These are phyloP conservation scores for Phytophthora nicotianae DNA, from an alignment of 352 stramenopile species.

Conservation along the genomic window DNA sequence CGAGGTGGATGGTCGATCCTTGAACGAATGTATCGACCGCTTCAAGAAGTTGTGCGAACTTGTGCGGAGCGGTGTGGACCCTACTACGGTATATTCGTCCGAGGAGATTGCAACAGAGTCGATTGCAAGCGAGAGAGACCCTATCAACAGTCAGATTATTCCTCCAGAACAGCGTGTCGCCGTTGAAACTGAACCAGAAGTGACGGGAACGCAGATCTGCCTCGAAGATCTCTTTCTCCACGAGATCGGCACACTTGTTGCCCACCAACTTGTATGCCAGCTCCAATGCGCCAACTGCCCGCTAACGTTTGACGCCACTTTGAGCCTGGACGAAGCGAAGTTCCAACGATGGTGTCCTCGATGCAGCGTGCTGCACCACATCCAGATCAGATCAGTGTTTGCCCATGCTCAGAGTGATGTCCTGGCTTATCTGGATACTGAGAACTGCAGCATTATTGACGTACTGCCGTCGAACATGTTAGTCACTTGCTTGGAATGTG, in stretches of 20 bases:
- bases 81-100: background rate
- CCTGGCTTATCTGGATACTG: constrained; percentile 64
- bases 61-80: constrained; percentile 34
- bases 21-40: constrained; percentile 81
- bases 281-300: constrained; percentile 71
- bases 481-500: constrained; percentile 63
- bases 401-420: constrained; percentile 64
- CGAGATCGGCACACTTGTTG: constrained; percentile 65
- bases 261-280: constrained; percentile 58
- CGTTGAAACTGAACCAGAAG: constrained; percentile 58
- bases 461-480: constrained; percentile 66
- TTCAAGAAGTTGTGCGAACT: constrained; percentile 64
- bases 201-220: constrained; percentile 47
- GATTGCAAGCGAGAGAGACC: background rate
- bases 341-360: constrained; percentile 76
- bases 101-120: constrained; percentile 4
- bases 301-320: constrained; percentile 55
- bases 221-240: constrained; percentile 76
- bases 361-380: constrained; percentile 64
- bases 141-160: constrained; percentile 49
- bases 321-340: constrained; percentile 44
- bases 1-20: constrained; percentile 55
- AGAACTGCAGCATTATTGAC: constrained; percentile 58
- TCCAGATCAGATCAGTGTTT: constrained; percentile 61
- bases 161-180: constrained; percentile 37